Evolutionary conservation across 768 basidiomycete genomes (phyloP).

Genomic region (Trametes cingulata): DNA sequence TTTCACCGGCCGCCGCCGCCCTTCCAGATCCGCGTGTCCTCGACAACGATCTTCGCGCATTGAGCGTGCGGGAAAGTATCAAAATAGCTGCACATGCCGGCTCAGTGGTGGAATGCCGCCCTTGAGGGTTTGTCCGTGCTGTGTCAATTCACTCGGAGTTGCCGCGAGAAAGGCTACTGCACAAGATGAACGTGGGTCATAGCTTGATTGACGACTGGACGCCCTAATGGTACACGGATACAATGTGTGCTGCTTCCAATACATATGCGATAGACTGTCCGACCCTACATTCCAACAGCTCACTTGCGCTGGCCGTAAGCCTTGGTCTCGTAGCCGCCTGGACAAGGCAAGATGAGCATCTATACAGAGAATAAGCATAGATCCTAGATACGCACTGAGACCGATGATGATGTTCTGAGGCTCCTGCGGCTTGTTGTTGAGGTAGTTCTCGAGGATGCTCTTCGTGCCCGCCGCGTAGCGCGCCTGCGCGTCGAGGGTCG

Average conservation of each 20-base stretch:
- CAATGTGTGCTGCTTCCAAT: constrained; percentile 1
- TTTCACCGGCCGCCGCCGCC: neutral
- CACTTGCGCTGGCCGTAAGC: constrained; percentile 36
- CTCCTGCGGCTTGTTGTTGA: constrained; percentile 64
- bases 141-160: neutral
- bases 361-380: neutral
- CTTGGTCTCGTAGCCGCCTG: constrained; percentile 40
- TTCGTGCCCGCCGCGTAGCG: constrained; percentile 78
- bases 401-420: constrained; percentile 82
- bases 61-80: neutral
- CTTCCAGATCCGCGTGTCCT: neutral
- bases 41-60: neutral
- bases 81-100: neutral
- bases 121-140: neutral
- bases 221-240: constrained; percentile 16
- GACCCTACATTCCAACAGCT: neutral
- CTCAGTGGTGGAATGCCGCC: neutral
- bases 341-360: neutral
- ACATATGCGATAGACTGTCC: constrained; percentile 3
- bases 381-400: constrained; percentile 44
- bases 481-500: constrained; percentile 85
- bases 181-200: neutral
- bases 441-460: constrained; percentile 72
- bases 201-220: neutral
- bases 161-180: neutral